These are phyloP conservation scores for Trichoderma sp. DNA, from an alignment of 2,329 filamentous ascomycete genomes.

Conservation along the genomic window DNA sequence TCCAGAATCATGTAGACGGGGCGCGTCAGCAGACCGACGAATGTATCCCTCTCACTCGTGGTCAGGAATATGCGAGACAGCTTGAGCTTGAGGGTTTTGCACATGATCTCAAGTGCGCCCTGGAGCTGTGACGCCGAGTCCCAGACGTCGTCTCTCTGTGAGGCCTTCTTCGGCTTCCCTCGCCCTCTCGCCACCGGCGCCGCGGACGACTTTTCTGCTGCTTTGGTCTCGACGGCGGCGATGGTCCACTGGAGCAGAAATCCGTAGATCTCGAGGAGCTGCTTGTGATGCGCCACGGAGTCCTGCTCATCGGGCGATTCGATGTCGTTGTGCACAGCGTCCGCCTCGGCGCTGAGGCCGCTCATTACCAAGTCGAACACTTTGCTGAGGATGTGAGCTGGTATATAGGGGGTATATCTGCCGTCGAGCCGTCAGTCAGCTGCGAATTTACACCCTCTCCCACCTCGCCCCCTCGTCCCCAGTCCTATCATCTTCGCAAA, in stretches of 20 bases:
- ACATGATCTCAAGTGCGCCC: constrained; percentile 88
- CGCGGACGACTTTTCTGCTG: constrained; percentile 78
- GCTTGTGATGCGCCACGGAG: constrained; percentile 81
- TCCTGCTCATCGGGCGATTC: constrained; percentile 88
- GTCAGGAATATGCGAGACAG: constrained; percentile 91
- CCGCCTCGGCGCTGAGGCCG: constrained; percentile 81
- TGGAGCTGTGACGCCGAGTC: constrained; percentile 88
- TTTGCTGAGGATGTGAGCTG: constrained; percentile 83
- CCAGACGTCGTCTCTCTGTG: constrained; percentile 76
- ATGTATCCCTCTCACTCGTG: constrained; percentile 93
- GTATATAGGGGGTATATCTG: constrained; percentile 81
- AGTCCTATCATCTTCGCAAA: no score
- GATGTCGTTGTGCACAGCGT: constrained; percentile 81
- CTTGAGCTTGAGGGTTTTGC: constrained; percentile 91
- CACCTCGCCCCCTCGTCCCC: background rate
- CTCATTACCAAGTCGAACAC: constrained; percentile 89
- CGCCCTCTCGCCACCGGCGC: constrained; percentile 71
- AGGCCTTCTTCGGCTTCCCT: constrained; percentile 72
- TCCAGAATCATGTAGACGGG: constrained; percentile 93
- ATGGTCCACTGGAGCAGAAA: constrained; percentile 96
- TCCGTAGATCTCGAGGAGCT: constrained; percentile 88
- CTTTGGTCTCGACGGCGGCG: constrained; percentile 89
- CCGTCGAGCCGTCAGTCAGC: constrained; percentile 39
- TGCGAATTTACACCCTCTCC: background rate
- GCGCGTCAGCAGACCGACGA: constrained; percentile 86